Conservation (phyloP, 768 basidiomycete genomes). For the Lentinula sp. region DNA sequence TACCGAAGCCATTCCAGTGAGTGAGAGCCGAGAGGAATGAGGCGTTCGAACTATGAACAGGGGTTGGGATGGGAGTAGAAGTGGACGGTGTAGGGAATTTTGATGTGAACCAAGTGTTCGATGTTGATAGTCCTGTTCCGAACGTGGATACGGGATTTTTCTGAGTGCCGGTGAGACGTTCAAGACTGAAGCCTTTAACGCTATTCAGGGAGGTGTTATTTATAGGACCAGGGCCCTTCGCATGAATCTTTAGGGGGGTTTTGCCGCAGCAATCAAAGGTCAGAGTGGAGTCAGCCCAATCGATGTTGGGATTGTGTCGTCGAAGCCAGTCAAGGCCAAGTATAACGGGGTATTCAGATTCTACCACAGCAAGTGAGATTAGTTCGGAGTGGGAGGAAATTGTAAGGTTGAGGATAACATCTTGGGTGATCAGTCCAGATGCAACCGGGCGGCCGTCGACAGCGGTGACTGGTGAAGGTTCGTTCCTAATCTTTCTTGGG, state of each 20-base stretch:
- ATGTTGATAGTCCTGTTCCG: neutral
- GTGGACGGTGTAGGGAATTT: neutral
- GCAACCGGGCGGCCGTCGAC: conserved; percentile 31
- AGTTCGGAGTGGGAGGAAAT: conserved; percentile 23
- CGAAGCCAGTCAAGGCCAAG: conserved; percentile 31
- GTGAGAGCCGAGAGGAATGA: neutral
- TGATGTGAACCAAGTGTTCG: neutral
- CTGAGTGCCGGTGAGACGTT: neutral
- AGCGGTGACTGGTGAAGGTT: conserved; percentile 26
- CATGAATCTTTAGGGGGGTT: neutral
- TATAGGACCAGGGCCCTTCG: neutral
- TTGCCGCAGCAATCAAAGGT: conserved; percentile 16
- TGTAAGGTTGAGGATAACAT: conserved; percentile 22
- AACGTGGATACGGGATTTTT: too few species aligned
- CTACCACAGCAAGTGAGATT: conserved; percentile 18
- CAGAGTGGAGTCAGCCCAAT: conserved; percentile 22
- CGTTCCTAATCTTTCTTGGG: conserved; percentile 18
- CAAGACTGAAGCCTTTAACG: neutral
- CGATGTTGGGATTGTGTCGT: conserved; percentile 26
- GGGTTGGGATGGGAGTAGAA: neutral
- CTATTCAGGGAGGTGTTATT: neutral
- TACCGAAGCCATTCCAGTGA: neutral
- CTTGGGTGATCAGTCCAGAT: conserved; percentile 33
- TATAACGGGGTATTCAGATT: conserved; percentile 13
- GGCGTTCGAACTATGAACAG: too few species aligned